Conservation (phyloP, 495 filamentous ascomycete genomes). For the Aeminium ludgeri region DNA sequence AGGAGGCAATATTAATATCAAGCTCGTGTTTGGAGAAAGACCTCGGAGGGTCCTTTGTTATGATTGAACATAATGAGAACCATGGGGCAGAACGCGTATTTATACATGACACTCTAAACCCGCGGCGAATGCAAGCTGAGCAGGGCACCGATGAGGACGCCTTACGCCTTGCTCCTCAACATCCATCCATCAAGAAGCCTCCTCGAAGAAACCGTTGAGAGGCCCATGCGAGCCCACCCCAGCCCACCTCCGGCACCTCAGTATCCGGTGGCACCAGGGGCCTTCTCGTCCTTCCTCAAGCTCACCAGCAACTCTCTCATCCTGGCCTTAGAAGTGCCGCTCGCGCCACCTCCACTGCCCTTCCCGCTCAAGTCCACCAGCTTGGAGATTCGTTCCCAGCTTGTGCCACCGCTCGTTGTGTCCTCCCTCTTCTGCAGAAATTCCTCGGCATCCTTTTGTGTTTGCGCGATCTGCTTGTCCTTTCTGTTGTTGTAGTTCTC, state of each 20-base stretch:
- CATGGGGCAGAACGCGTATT: no score
- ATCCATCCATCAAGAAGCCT: no score
- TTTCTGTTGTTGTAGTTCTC: slow-evolving; percentile 97
- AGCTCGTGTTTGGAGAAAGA: no score
- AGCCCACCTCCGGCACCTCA: background rate
- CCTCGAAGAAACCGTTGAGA: no score
- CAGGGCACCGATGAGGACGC: no score
- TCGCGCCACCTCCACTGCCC: slow-evolving; percentile 66
- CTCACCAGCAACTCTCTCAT: slow-evolving; percentile 84
- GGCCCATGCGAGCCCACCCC: no score
- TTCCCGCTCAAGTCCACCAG: slow-evolving; percentile 92
- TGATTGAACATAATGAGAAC: no score
- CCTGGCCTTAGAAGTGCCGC: slow-evolving; percentile 78
- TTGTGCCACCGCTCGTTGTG: slow-evolving; percentile 81
- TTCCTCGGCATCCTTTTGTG: slow-evolving; percentile 80
- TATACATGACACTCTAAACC: no score
- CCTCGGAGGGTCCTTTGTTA: no score
- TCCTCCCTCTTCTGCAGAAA: slow-evolving; percentile 80
- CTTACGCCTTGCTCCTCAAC: no score
- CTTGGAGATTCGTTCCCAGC: slow-evolving; percentile 97
- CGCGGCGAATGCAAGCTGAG: no score
- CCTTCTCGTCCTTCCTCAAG: slow-evolving; percentile 85
- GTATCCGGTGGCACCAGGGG: slow-evolving; percentile 56
- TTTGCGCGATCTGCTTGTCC: slow-evolving; percentile 74
- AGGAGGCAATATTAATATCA: no score